phyloP scores from a whole-genome alignment of 1,139 yeast species.

The Sugiyamaella sp. region DNA sequence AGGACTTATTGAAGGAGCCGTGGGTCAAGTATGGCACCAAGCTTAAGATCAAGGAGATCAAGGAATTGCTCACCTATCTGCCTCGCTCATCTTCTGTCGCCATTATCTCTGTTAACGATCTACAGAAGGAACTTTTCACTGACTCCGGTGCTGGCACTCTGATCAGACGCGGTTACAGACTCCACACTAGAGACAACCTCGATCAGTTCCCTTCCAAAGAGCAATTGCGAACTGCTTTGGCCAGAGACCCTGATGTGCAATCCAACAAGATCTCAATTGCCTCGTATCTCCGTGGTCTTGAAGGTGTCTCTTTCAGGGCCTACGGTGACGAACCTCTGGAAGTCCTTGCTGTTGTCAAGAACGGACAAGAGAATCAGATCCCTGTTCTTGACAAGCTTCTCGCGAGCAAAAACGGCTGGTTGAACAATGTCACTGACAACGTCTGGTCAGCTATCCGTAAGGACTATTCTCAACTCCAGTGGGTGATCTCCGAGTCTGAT shows the following conservation, averaged over 20 bases:
- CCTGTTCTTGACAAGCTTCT: slow-evolving; percentile 77
- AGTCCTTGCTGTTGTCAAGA: slow-evolving; percentile 80
- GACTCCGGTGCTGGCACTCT: slow-evolving; percentile 99
- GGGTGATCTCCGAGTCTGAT: slow-evolving; percentile 92
- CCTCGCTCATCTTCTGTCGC: slow-evolving; percentile 99
- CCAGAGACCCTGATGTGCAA: slow-evolving; percentile 73
- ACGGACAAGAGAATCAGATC: slow-evolving; percentile 44
- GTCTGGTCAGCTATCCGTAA: slow-evolving; percentile 81
- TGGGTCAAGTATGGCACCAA: slow-evolving; percentile 99
- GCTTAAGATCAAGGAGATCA: slow-evolving; percentile 92
- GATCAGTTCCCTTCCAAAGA: slow-evolving; percentile 74
- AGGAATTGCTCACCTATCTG: slow-evolving; percentile 86
- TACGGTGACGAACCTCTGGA: slow-evolving; percentile 97
- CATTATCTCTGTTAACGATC: slow-evolving; percentile 89
- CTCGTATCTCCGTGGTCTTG: slow-evolving; percentile 74
- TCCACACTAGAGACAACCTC: slow-evolving; percentile 66
- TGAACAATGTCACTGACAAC: slow-evolving; percentile 94
- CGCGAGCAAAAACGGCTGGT: slow-evolving; percentile 92
- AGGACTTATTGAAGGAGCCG: slow-evolving; percentile 82
- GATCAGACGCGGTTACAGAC: slow-evolving; percentile 94
- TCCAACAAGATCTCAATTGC: slow-evolving; percentile 78
- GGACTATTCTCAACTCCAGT: slow-evolving; percentile 73
- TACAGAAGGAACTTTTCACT: slow-evolving; percentile 95
- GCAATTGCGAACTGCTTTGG: slow-evolving; percentile 71
- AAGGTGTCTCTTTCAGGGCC: slow-evolving; percentile 63